phyloP scores from a whole-genome alignment of 176 grass and related monocot genomes.

The barley (Hordeum vulgare) region DNA sequence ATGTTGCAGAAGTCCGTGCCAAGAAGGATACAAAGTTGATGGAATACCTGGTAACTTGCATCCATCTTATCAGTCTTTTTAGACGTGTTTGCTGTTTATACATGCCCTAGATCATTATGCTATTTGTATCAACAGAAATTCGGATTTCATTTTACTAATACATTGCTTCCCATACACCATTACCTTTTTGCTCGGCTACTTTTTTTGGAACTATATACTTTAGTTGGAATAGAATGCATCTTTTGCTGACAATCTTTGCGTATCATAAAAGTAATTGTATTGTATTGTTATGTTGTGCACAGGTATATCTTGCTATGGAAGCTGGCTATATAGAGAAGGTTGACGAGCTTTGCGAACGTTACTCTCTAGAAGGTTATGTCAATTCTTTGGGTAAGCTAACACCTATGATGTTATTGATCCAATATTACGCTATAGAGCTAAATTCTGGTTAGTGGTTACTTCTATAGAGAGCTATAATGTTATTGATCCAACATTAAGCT shows the following conservation, averaged over 20 bases:
- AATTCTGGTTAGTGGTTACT: constrained; percentile 2
- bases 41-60: constrained; percentile 74
- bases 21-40: constrained; percentile 71
- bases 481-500: too few relatives aligned
- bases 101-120: neutral
- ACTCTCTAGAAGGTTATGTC: constrained; percentile 80
- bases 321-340: constrained; percentile 92
- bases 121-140: neutral
- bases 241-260: neutral
- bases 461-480: too few relatives aligned
- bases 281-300: neutral
- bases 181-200: neutral
- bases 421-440: neutral
- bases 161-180: constrained; percentile 6
- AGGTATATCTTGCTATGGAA: constrained; percentile 97
- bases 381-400: constrained; percentile 64
- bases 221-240: too few relatives aligned
- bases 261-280: neutral
- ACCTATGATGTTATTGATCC: neutral
- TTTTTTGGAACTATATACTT: too few relatives aligned
- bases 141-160: constrained; percentile 1
- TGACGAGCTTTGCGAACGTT: constrained; percentile 76
- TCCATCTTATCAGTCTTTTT: constrained; percentile 8
- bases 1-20: constrained; percentile 75
- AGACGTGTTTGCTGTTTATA: neutral